A percentile compares a stretch with the other conserved stretches of the same genome.
Conservation (phyloP, 768 basidiomycete genomes). For the Piloderma croceum region DNA sequence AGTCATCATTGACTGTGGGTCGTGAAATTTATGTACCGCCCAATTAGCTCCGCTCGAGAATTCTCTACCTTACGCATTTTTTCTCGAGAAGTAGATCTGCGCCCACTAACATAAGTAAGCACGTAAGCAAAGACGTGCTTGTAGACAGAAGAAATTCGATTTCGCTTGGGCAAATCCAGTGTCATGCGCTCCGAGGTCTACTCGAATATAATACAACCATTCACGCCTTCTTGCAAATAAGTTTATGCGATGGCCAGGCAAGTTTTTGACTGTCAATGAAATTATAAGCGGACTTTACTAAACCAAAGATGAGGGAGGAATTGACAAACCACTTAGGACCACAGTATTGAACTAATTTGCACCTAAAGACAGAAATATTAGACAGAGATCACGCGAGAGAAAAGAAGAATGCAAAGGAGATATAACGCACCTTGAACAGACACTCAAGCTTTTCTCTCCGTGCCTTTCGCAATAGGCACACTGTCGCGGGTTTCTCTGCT, state of each 20-base stretch:
- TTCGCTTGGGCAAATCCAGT: no score
- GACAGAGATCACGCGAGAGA: not conserved
- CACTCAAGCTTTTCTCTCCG: conserved; percentile 10
- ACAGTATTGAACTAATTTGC: conserved; percentile 21
- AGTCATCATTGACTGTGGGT: no score
- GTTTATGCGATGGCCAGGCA: conserved; percentile 16
- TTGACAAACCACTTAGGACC: conserved; percentile 17
- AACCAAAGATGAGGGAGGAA: not conserved
- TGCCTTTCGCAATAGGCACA: conserved; percentile 19
- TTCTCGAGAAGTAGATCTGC: no score
- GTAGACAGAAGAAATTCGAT: no score
- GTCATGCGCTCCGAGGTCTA: no score
- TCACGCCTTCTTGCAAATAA: conserved; percentile 9
- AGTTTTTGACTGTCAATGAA: conserved; percentile 6
- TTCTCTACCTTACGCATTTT: no score
- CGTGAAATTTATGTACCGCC: no score
- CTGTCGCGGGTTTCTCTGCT: conserved; percentile 14
- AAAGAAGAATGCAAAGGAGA: conserved; percentile 6
- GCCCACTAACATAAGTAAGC: no score
- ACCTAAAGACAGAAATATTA: conserved; percentile 6
- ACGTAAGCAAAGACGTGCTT: no score
- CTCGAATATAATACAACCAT: no score
- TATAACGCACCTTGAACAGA: conserved; percentile 10
- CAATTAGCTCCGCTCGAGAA: no score
- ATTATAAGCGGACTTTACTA: not conserved